A percentile compares a stretch with the other conserved stretches of the same genome.
Evolutionary conservation across 805 yeast species (phyloP).

Genomic region (Saccharomycopsis malanga): DNA sequence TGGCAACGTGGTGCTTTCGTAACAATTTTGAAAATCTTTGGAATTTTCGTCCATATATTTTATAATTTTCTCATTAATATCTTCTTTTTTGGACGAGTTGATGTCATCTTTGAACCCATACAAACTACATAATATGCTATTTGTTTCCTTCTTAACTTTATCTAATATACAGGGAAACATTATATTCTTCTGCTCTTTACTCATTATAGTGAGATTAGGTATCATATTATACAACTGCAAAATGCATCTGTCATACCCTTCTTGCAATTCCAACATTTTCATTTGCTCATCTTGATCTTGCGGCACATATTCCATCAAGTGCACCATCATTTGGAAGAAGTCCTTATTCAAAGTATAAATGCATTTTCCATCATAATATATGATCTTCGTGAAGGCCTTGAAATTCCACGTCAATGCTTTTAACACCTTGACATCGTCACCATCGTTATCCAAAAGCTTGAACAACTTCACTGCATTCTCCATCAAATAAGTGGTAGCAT

Average conservation of each 20-base stretch:
- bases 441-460: background rate
- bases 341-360: background rate
- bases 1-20: slow-evolving; percentile 6
- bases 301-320: background rate
- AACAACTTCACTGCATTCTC: background rate
- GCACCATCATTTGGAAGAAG: background rate
- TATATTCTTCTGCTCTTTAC: background rate
- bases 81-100: background rate
- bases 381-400: slow-evolving; percentile 7
- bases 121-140: background rate
- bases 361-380: slow-evolving; percentile 1
- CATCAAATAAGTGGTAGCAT: background rate
- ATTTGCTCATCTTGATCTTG: background rate
- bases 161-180: slow-evolving; percentile 5
- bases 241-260: background rate
- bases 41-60: background rate
- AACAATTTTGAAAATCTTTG: slow-evolving; percentile 1
- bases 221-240: slow-evolving; percentile 3
- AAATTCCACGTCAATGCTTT: slow-evolving; percentile 13
- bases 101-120: no score
- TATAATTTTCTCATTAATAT: background rate
- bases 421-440: background rate
- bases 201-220: slow-evolving; percentile 1
- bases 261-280: background rate
- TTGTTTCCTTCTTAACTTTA: background rate